These are phyloP conservation scores for Balamuthia mandrillaris DNA, from an alignment of 208 protist genomes.

Conservation along the genomic window DNA sequence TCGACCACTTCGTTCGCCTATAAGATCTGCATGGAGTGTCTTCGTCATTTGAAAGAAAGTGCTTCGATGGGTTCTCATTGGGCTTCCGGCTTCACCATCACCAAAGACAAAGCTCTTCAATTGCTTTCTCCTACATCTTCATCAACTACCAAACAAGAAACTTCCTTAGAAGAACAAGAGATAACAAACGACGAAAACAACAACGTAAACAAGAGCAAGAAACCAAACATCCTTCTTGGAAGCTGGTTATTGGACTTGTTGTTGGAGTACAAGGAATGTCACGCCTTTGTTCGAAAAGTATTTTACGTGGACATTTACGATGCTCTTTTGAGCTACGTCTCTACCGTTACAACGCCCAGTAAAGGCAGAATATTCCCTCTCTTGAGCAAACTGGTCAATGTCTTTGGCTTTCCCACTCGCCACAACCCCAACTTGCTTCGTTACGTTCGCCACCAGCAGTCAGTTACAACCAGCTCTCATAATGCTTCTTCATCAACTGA, in stretches of 20 bases:
- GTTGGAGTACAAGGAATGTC: not conserved
- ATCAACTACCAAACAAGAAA: too few species aligned
- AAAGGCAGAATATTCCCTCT: not conserved
- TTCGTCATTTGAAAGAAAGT: not conserved
- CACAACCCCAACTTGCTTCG: too few species aligned
- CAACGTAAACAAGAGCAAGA: not conserved
- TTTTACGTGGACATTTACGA: not conserved
- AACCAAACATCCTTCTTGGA: not conserved
- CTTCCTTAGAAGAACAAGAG: too few species aligned
- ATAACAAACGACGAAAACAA: not conserved
- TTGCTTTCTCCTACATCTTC: too few species aligned
- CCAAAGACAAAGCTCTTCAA: not conserved
- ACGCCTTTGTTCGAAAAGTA: not conserved
- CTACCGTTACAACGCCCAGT: not conserved
- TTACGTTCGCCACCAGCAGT: too few species aligned
- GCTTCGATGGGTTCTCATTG: not conserved
- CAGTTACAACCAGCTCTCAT: too few species aligned
- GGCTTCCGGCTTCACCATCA: not conserved
- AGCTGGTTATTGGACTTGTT: not conserved
- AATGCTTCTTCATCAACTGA: too few species aligned
- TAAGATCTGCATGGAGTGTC: not conserved
- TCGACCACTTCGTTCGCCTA: not conserved
- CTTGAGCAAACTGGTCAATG: not conserved
- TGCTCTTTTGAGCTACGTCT: not conserved
- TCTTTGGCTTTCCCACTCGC: not conserved